Percentiles rank a stretch among this genome's conserved stretches.
Evolutionary conservation across 768 basidiomycete species (phyloP).

Genomic region (Megacollybia marginata): DNA sequence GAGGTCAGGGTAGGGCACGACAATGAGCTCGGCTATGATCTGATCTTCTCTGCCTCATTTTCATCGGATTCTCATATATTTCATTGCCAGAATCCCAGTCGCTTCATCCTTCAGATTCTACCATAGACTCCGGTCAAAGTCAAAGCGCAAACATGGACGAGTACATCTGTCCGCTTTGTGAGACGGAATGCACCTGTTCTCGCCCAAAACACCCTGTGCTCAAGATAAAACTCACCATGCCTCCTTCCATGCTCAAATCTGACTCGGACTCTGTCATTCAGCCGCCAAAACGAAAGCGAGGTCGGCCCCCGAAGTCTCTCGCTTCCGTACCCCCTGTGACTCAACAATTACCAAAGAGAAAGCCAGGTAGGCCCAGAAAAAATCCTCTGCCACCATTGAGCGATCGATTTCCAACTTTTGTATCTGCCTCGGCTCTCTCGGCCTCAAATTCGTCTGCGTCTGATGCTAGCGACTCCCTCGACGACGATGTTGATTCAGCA

Average conservation of each 20-base stretch:
- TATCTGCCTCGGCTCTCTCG: slow-evolving; percentile 51
- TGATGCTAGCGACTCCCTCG: slow-evolving; percentile 30
- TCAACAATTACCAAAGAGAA: slow-evolving; percentile 2
- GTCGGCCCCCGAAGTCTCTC: slow-evolving; percentile 48
- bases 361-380: slow-evolving; percentile 10
- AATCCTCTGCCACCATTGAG: slow-evolving; percentile 24
- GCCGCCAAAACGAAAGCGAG: slow-evolving; percentile 36
- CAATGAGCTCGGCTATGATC: too few species aligned
- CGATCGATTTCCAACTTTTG: slow-evolving; percentile 52
- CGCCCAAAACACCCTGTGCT: slow-evolving; percentile 52
- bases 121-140: neutral
- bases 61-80: too few species aligned
- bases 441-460: slow-evolving; percentile 29
- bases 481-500: slow-evolving; percentile 46
- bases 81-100: too few species aligned
- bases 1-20: too few species aligned
- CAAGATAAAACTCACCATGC: slow-evolving; percentile 28
- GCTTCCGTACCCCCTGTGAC: slow-evolving; percentile 3
- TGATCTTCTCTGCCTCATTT: too few species aligned
- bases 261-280: slow-evolving; percentile 12
- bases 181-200: slow-evolving; percentile 79
- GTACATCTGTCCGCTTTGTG: slow-evolving; percentile 88
- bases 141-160: slow-evolving; percentile 50
- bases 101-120: too few species aligned
- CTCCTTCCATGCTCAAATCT: slow-evolving; percentile 7